phyloP scores from a whole-genome alignment of 495 filamentous ascomycete species.

The Lindgomyces ingoldianus region DNA sequence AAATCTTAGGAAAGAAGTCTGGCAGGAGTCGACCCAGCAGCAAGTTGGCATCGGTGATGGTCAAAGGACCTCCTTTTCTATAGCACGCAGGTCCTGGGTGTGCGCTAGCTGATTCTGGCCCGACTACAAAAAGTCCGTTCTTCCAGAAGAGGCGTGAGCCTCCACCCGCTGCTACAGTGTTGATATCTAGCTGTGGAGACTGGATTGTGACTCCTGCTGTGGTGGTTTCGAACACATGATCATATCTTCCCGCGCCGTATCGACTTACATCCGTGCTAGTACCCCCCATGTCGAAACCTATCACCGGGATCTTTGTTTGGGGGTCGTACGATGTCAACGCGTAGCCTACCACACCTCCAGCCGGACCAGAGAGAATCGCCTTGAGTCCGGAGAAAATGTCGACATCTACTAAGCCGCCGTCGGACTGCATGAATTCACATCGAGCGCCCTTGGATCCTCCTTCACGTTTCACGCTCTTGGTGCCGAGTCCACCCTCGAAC shows the following conservation, averaged over 20 bases:
- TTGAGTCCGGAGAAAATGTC: constrained; percentile 72
- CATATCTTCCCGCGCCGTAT: constrained; percentile 84
- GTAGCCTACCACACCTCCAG: constrained; percentile 82
- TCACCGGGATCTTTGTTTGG: constrained; percentile 82
- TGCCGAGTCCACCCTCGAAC: constrained; percentile 69
- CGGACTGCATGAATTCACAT: constrained; percentile 87
- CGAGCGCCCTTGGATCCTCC: constrained; percentile 59
- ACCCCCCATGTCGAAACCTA: constrained; percentile 97
- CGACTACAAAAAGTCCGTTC: constrained; percentile 95
- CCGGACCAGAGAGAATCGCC: constrained; percentile 78
- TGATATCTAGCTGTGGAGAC: constrained; percentile 94
- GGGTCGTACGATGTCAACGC: constrained; percentile 90
- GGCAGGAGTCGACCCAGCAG: constrained; percentile 85
- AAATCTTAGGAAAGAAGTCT: constrained; percentile 97
- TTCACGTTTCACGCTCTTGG: constrained; percentile 62
- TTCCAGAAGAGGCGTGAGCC: constrained; percentile 86
- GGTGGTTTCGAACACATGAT: constrained; percentile 97
- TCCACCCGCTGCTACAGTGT: constrained; percentile 93
- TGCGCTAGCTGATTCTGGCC: constrained; percentile 88
- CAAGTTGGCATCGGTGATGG: constrained; percentile 92
- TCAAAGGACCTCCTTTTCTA: constrained; percentile 87
- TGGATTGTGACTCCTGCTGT: constrained; percentile 95
- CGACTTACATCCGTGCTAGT: constrained; percentile 94
- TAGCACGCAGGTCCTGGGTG: constrained; percentile 95
- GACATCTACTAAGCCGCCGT: constrained; percentile 77